phyloP scores from a whole-genome alignment of 495 filamentous ascomycete genomes.

The Aspergillus heteromorphus region DNA sequence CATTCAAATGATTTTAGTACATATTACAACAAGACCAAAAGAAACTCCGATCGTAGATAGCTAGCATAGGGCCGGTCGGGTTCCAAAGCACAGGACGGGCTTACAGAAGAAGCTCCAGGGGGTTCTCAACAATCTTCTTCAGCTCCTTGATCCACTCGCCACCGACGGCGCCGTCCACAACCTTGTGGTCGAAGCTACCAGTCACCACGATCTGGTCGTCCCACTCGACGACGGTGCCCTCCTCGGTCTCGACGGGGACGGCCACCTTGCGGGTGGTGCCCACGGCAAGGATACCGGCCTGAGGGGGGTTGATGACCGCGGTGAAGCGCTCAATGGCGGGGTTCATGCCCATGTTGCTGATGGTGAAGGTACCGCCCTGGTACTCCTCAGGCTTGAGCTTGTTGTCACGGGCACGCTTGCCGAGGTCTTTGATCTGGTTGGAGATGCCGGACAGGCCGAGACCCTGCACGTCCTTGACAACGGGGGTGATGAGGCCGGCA shows the following conservation, averaged over 20 bases:
- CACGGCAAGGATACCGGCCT: slow-evolving; percentile 92
- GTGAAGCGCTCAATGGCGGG: slow-evolving; percentile 92
- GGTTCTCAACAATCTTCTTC: slow-evolving; percentile 97
- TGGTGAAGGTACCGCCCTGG: slow-evolving; percentile 98
- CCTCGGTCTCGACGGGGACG: slow-evolving; percentile 76
- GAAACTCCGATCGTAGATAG: slow-evolving; percentile 16
- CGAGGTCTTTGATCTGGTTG: slow-evolving; percentile 83
- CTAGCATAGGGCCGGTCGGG: slow-evolving; percentile 7
- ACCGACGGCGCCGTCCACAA: slow-evolving; percentile 88
- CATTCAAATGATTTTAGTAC: slow-evolving; percentile 38
- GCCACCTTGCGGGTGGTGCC: slow-evolving; percentile 94
- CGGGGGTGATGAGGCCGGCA: slow-evolving; percentile 91
- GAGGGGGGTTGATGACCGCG: slow-evolving; percentile 99
- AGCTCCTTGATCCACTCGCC: slow-evolving; percentile 96
- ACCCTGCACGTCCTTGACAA: slow-evolving; percentile 80
- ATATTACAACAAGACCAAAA: slow-evolving; percentile 33
- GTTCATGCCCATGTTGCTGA: slow-evolving; percentile 99
- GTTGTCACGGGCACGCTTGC: slow-evolving; percentile 90
- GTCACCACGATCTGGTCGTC: slow-evolving; percentile 96
- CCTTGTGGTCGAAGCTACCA: slow-evolving; percentile 96
- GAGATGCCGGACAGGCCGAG: slow-evolving; percentile 86
- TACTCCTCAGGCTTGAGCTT: slow-evolving; percentile 99
- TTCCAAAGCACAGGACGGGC: slow-evolving; percentile 4
- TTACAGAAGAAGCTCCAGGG: slow-evolving; percentile 87
- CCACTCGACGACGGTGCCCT: slow-evolving; percentile 79